Evolutionary conservation across 2,329 filamentous ascomycete species (phyloP).

Genomic region (Cytospora chrysosperma): DNA sequence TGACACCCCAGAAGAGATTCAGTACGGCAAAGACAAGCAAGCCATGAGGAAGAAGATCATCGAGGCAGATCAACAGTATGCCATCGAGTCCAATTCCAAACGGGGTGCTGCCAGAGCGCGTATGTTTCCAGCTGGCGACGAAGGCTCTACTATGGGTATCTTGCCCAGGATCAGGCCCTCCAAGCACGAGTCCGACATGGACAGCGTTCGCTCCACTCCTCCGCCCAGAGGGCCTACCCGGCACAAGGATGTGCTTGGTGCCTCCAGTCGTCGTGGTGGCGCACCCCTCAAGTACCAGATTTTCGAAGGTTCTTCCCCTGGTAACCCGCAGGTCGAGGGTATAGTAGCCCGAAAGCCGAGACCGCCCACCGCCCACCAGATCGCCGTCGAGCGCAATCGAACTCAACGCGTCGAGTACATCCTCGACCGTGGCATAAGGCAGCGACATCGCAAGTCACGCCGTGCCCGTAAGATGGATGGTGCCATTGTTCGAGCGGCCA

Average conservation of each 20-base stretch:
- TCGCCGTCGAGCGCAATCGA: constrained; percentile 76
- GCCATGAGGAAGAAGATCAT: constrained; percentile 73
- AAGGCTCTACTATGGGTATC: constrained; percentile 55
- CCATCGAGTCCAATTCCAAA: constrained; percentile 61
- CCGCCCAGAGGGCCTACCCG: constrained; percentile 44
- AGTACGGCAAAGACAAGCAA: constrained; percentile 71
- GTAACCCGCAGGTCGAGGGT: constrained; percentile 52
- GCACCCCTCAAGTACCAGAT: constrained; percentile 58
- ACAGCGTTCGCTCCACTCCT: constrained; percentile 53
- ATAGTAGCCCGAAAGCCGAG: constrained; percentile 64
- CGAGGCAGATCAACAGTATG: constrained; percentile 70
- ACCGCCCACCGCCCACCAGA: constrained; percentile 77
- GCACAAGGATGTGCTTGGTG: constrained; percentile 36
- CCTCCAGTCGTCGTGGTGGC: constrained; percentile 41
- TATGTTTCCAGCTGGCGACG: constrained; percentile 37
- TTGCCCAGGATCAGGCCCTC: constrained; percentile 63
- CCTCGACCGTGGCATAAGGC: constrained; percentile 70
- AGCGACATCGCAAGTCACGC: constrained; percentile 63
- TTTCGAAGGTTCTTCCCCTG: constrained; percentile 61
- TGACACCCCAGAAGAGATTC: constrained; percentile 67
- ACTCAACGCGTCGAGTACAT: constrained; percentile 80
- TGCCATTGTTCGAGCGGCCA: constrained; percentile 64
- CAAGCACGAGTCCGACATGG: constrained; percentile 58
- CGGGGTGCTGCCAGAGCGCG: constrained; percentile 44
- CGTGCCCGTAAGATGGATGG: constrained; percentile 54